Base-by-base conservation (phyloP, 805 yeast species). In the Candida ortonii region DNA sequence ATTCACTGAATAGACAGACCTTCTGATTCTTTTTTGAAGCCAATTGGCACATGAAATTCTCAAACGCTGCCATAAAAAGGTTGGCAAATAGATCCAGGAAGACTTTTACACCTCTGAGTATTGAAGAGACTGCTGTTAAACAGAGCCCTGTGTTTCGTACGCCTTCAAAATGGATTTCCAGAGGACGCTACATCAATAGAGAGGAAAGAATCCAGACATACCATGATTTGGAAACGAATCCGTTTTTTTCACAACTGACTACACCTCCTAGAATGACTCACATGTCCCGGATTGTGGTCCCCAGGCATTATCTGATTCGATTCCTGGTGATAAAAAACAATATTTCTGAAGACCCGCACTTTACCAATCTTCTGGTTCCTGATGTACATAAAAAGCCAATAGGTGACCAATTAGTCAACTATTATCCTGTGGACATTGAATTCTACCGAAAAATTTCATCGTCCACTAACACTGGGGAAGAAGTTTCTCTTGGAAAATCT, bases 211-310 rank as follows among this genome's bases (percentile, higher is more conserved):
- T 55, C 2, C 45, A 48, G 11, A 23, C 48, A 0, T 55, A 57
- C 29, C 44, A 36, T 9, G 39, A 40, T 8, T 34, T 68, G 4
- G 33, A 53, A 1, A 22, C 44, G 1, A 71, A 72, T 31, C 38
- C 64, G 2, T 67, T 61, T 46, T 74, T 72, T 0, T 41, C 51
- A 5, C 12, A 63, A 2, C 44, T 76, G 7, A 53, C 67, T 0
- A 62, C 76, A 0, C 73, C 76, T 2, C 53, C 65, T 11, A 55
- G 80, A 40, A 53, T 55, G 45, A 73, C 71, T 11, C 46, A 59
- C 9, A 24, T 53, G 0, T 50, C 69, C 0, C 52, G 68, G 23
- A 37, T 58, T 0, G 56, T 57, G 8, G 42, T 65, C 5, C 78
- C 78, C 0, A 51, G 62, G 17, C 64, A 62, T 7, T 36, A 70